These are phyloP conservation scores for Baeospora myosura DNA, from an alignment of 1,284 basidiomycete species.

Conservation along the genomic window DNA sequence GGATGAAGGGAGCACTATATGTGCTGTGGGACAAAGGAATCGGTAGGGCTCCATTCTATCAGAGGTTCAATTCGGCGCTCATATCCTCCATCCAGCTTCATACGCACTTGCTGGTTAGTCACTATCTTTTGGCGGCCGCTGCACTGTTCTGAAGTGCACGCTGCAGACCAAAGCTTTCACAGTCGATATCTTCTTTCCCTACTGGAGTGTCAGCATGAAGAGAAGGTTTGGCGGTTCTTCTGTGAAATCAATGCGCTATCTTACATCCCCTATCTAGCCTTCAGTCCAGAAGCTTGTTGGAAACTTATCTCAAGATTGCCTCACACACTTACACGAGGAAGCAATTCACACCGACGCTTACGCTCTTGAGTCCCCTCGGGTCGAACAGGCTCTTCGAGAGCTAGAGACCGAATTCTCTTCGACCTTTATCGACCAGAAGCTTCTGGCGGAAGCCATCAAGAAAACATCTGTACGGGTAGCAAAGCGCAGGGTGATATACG, in stretches of 20 bases:
- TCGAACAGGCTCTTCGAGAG: slow-evolving; percentile 38
- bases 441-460: slow-evolving; percentile 35
- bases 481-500: slow-evolving; percentile 39
- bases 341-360: slow-evolving; percentile 54
- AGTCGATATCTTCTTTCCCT: slow-evolving; percentile 64
- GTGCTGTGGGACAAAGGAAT: slow-evolving; percentile 76
- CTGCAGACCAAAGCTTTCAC: slow-evolving; percentile 65
- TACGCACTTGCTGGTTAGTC: slow-evolving; percentile 56
- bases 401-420: slow-evolving; percentile 44
- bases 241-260: too few relatives aligned
- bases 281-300: slow-evolving; percentile 86
- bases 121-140: slow-evolving; percentile 2
- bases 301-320: slow-evolving; percentile 64
- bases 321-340: slow-evolving; percentile 55
- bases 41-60: slow-evolving; percentile 26
- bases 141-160: too few relatives aligned
- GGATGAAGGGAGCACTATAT: slow-evolving; percentile 93
- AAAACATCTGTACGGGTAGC: slow-evolving; percentile 35
- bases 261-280: slow-evolving; percentile 46
- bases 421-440: slow-evolving; percentile 31
- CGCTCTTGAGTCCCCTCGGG: slow-evolving; percentile 34
- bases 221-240: slow-evolving; percentile 54
- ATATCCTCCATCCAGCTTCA: slow-evolving; percentile 32
- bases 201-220: slow-evolving; percentile 83
- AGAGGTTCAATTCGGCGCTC: not conserved